Evolutionary conservation across 129 eudicot genomes (phyloP).

Genomic region (Logfia minima): DNA sequence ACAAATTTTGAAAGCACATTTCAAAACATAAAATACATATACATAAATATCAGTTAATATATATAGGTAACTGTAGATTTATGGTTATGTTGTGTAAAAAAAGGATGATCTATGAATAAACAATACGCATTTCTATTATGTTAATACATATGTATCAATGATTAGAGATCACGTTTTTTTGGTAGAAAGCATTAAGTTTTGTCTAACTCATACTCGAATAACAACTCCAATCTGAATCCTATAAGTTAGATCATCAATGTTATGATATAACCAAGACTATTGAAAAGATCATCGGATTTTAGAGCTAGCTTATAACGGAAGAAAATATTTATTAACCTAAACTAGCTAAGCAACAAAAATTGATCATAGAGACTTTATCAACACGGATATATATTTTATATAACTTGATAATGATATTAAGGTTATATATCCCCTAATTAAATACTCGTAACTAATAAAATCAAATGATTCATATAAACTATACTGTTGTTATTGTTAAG

Average conservation of each 20-base stretch:
- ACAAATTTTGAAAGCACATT: not conserved
- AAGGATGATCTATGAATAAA: too few relatives aligned
- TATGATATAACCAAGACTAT: not conserved
- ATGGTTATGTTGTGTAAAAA: too few relatives aligned
- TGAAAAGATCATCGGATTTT: not conserved
- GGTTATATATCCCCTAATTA: not conserved
- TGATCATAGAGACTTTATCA: not conserved
- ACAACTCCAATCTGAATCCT: not conserved
- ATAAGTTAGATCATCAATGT: not conserved
- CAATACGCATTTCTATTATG: too few relatives aligned
- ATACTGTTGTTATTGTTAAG: not conserved
- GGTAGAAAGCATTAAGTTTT: too few relatives aligned
- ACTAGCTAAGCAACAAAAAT: not conserved
- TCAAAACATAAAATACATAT: not conserved
- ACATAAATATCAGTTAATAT: not conserved
- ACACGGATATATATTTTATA: not conserved
- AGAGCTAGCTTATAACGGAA: not conserved
- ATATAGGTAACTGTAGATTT: too few relatives aligned
- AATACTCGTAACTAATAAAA: not conserved
- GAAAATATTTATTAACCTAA: not conserved
- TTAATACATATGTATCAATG: too few relatives aligned
- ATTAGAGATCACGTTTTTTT: too few relatives aligned
- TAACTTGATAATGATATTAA: too few relatives aligned
- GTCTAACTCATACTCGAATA: not conserved
- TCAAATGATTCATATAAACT: too few relatives aligned